Percentiles rank a stretch among this genome's conserved stretches.
Conservation (phyloP, 2,329 filamentous ascomycete genomes). For the Phaeosphaeria sp. region DNA sequence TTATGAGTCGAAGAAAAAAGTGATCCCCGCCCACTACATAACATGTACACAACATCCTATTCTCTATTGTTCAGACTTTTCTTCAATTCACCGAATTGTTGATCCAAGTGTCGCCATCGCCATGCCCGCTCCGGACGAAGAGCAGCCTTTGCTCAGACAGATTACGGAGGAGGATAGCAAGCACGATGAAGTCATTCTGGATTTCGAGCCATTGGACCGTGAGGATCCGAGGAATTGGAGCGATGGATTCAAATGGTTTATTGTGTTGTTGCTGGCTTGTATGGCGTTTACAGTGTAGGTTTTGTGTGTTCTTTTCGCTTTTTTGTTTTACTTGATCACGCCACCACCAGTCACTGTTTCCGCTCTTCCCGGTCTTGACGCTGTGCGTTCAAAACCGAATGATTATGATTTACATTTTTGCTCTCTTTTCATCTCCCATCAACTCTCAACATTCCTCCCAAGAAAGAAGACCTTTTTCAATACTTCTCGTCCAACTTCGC, state of each 20-base stretch:
- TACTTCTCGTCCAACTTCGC: too few relatives aligned
- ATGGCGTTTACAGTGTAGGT: constrained; percentile 47
- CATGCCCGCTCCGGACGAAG: constrained; percentile 32
- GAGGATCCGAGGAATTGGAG: constrained; percentile 44
- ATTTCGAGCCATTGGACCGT: constrained; percentile 38
- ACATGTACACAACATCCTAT: neutral
- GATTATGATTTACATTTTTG: too few relatives aligned
- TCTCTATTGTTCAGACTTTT: neutral
- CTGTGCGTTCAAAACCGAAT: too few relatives aligned
- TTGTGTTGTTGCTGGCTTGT: constrained; percentile 41
- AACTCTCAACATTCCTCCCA: too few relatives aligned
- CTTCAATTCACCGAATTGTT: too few relatives aligned
- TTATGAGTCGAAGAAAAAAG: constrained; percentile 2
- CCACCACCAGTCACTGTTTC: too few relatives aligned
- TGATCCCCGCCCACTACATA: neutral
- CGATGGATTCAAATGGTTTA: constrained; percentile 37
- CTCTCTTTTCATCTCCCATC: neutral
- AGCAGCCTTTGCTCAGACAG: constrained; percentile 38
- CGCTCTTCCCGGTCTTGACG: too few relatives aligned
- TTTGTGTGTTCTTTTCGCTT: neutral
- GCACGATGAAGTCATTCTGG: constrained; percentile 29
- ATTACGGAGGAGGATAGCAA: constrained; percentile 23
- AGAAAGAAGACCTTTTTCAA: too few relatives aligned
- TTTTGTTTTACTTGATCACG: too few relatives aligned
- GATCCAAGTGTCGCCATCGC: constrained; percentile 14